Evolutionary conservation across 495 filamentous ascomycete genomes (phyloP), one percentile per base, ranked within the genome.

Genomic region (Trichoderma gamsii): DNA sequence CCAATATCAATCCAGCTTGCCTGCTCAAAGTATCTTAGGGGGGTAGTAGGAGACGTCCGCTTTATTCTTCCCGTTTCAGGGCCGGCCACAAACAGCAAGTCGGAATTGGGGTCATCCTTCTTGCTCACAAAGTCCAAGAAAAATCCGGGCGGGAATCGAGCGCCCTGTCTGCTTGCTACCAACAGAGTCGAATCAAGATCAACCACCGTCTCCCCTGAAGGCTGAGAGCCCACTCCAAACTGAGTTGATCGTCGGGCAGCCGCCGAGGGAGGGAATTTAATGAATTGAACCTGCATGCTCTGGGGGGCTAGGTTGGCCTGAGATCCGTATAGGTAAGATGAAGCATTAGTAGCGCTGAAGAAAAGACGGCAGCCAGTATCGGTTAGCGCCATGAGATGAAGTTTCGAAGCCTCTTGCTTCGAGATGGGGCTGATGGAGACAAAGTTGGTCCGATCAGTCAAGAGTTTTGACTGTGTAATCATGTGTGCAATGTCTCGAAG

Each of bases 201-300:
- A 6, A 78, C 70, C 4, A 74, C 29, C 8, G 76, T 71, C n/a
- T 76, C 75, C 72, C 79, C 49, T 59, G 73, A 51, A 71, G 71
- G 56, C 56, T 61, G 56, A 9, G 23, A 12, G 56, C 13, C 29
- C 56, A 41, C 73, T 71, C n/a, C 73, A 71, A 16, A 43, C 70
- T 73, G 64, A 38, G 74, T 67, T 68, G 65, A 56, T 81, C 75
- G 29, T 72, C 70, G 0, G 95, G 94, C 11, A 46, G 9, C 12
- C 7, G 38, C 41, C 15, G 41, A n/a, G 18, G 41, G 27, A 18
- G 95, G 96, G 67, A 97, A 96, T 72, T 93, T 96, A 75, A 98
- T 88, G 72, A 94, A 93, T 70, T 96, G 91, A 25, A 97, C 87
- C 75, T 97, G 93, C 93, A 99, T 97, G 79, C 92, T 97, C 64